Conservation (phyloP, 257 asterid genomes). For the Solanum etuberosum region DNA sequence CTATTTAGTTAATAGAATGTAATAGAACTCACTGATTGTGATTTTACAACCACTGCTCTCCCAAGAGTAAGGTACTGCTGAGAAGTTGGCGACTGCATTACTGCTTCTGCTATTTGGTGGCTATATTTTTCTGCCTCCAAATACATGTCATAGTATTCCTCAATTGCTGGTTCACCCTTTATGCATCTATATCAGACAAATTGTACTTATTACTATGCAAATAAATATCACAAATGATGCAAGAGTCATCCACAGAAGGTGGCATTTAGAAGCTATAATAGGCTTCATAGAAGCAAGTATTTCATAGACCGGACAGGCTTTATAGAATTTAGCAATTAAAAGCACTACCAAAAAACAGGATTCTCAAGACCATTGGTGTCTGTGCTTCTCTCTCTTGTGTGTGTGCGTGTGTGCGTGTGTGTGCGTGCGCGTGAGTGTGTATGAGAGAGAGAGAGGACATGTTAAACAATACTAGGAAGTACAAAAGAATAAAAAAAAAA, state of each 20-base stretch:
- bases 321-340: not conserved
- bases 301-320: not conserved
- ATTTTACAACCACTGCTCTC: conserved; percentile 82
- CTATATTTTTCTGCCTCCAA: conserved; percentile 54
- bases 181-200: conserved; percentile 57
- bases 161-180: conserved; percentile 93
- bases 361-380: not conserved
- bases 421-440: not conserved
- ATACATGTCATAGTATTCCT: conserved; percentile 76
- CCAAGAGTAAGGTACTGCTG: conserved; percentile 68
- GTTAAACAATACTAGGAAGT: not conserved
- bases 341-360: not conserved
- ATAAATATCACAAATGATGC: not conserved
- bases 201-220: not conserved
- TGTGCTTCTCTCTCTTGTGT: not conserved
- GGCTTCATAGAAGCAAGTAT: not conserved
- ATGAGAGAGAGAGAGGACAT: not conserved
- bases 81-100: conserved; percentile 61
- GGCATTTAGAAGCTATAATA: not conserved
- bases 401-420: not conserved
- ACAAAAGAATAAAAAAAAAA: not conserved
- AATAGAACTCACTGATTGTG: conserved; percentile 51
- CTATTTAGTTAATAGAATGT: not conserved
- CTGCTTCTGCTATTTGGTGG: conserved; percentile 47
- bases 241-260: not conserved